Percentiles rank a stretch among this genome's conserved stretches.
These are phyloP conservation scores for Plantago rigida DNA, from an alignment of 305 asterid species.

Conservation along the genomic window DNA sequence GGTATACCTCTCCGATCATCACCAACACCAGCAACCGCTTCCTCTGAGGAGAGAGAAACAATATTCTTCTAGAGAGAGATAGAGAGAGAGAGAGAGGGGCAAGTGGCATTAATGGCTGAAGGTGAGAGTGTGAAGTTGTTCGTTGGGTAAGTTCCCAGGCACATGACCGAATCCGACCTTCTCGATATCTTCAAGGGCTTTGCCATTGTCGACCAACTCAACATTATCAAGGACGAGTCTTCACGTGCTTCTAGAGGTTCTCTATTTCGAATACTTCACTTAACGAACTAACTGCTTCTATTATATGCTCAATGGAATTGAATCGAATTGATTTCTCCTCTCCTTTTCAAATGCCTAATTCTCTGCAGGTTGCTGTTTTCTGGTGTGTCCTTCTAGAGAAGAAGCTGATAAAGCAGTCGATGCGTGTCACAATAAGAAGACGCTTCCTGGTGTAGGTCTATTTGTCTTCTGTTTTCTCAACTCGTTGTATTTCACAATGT, in stretches of 20 bases:
- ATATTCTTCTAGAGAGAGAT: background rate
- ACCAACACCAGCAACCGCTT: background rate
- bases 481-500: constrained; percentile 16
- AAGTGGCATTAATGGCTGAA: constrained; percentile 53
- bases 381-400: constrained; percentile 67
- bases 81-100: constrained; percentile 25
- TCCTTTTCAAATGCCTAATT: background rate
- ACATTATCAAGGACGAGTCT: constrained; percentile 67
- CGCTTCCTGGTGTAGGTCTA: constrained; percentile 70
- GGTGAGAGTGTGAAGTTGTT: constrained; percentile 79
- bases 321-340: too few species aligned
- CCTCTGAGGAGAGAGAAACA: constrained; percentile 18
- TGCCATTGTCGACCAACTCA: constrained; percentile 70
- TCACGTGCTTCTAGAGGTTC: constrained; percentile 76
- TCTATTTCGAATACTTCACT: too few species aligned
- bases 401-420: constrained; percentile 78
- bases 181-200: constrained; percentile 55
- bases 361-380: constrained; percentile 28
- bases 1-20: too few species aligned
- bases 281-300: too few species aligned
- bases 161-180: constrained; percentile 67
- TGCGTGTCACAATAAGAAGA: constrained; percentile 74
- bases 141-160: constrained; percentile 83
- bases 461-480: background rate
- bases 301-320: too few species aligned